A percentile compares a stretch with the other conserved stretches of the same genome.
Evolutionary conservation across 148 eudicot genomes (phyloP).

Genomic region (Euryodendron excelsum): DNA sequence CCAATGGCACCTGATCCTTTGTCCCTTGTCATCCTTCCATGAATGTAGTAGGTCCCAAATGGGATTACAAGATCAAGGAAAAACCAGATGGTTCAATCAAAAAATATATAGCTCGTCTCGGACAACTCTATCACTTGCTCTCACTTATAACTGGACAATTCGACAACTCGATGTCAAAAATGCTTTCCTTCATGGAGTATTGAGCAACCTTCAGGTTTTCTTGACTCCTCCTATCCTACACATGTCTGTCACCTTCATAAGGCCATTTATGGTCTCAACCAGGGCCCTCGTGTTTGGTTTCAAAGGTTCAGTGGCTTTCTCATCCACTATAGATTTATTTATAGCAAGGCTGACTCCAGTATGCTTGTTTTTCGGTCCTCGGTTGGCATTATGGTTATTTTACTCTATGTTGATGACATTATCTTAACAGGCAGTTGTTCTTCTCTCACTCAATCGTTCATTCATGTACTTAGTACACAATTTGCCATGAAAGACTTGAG

Average conservation of each 20-base stretch:
- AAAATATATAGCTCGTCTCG: neutral
- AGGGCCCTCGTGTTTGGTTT: neutral
- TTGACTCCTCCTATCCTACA: neutral
- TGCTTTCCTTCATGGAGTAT: neutral
- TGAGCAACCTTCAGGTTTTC: neutral
- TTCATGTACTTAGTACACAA: neutral
- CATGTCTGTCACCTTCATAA: neutral
- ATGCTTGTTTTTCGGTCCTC: neutral
- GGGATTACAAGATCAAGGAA: neutral
- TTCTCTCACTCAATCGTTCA: neutral
- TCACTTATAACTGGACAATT: neutral
- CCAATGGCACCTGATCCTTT: neutral
- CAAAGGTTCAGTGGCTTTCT: neutral
- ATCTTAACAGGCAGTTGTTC: no score
- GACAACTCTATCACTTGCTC: neutral
- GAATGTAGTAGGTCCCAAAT: neutral
- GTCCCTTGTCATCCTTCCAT: neutral
- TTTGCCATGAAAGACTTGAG: neutral
- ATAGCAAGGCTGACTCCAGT: neutral
- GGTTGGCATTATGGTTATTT: neutral
- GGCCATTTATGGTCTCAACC: neutral
- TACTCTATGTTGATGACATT: neutral
- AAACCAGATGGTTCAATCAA: neutral
- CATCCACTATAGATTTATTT: no score
- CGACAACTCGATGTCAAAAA: neutral